These are phyloP conservation scores for Stachybotrys chlorohalonatus DNA, from an alignment of 2,329 filamentous ascomycete species.

Conservation along the genomic window DNA sequence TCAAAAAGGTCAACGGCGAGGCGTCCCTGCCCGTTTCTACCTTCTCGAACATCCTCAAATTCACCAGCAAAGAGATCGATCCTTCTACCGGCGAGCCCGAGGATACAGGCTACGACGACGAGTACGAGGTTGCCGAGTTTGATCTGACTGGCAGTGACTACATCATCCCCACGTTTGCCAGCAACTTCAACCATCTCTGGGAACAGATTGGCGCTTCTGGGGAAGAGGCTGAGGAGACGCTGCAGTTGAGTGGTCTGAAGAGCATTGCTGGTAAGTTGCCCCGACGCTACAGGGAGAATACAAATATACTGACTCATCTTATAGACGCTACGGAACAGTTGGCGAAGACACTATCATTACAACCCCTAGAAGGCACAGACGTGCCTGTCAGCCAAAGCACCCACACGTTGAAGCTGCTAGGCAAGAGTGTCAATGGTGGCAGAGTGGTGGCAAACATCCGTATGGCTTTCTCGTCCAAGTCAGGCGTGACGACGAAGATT, in stretches of 20 bases:
- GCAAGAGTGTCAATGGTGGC: constrained; percentile 87
- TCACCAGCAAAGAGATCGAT: constrained; percentile 97
- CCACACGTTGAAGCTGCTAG: constrained; percentile 90
- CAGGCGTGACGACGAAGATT: constrained; percentile 93
- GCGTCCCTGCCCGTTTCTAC: constrained; percentile 67
- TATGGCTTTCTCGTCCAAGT: constrained; percentile 91
- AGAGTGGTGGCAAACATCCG: constrained; percentile 78
- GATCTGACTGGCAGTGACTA: constrained; percentile 90
- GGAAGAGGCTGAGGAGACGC: constrained; percentile 83
- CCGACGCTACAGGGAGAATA: background rate
- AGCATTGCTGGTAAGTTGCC: constrained; percentile 71
- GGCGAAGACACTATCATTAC: constrained; percentile 75
- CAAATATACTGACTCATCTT: constrained; percentile 11
- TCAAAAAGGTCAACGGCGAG: constrained; percentile 74
- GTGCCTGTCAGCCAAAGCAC: constrained; percentile 81
- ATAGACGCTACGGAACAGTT: constrained; percentile 88
- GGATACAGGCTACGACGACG: constrained; percentile 87
- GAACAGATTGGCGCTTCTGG: constrained; percentile 83
- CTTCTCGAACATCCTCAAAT: constrained; percentile 91
- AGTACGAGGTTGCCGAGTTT: constrained; percentile 93
- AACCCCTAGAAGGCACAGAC: constrained; percentile 90
- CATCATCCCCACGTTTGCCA: constrained; percentile 83
- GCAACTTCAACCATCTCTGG: constrained; percentile 94
- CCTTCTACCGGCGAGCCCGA: constrained; percentile 89
- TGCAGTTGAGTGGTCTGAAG: constrained; percentile 81